Evolutionary conservation across 768 basidiomycete species (phyloP).

Genomic region (Podaxis sp.): DNA sequence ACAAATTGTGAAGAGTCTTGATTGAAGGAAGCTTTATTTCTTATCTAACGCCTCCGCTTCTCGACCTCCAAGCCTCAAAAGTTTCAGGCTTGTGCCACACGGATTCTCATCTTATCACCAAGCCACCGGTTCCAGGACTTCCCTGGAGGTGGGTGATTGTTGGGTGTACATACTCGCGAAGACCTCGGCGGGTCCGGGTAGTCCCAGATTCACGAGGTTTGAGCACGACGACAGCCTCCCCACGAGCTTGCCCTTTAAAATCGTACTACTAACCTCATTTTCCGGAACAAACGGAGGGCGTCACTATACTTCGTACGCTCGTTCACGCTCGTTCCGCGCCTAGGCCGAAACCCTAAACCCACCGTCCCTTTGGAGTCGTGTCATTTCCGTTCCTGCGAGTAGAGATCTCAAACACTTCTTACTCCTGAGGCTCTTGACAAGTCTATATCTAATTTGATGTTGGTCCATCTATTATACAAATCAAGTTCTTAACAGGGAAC

Average conservation of each 20-base stretch:
- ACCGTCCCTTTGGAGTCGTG: background rate
- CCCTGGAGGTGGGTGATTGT: background rate
- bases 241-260: background rate
- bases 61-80: background rate
- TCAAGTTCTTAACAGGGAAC: background rate
- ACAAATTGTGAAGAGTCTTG: background rate
- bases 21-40: background rate
- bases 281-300: background rate
- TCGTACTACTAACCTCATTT: background rate
- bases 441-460: background rate
- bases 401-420: background rate
- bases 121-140: background rate
- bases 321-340: background rate
- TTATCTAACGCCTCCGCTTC: slow-evolving; percentile 3
- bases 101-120: background rate
- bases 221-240: background rate
- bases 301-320: background rate
- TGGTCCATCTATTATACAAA: background rate
- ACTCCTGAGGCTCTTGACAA: background rate
- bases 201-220: background rate
- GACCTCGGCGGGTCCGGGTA: background rate
- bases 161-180: background rate
- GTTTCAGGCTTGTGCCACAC: background rate
- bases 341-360: background rate
- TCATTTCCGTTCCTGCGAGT: slow-evolving; percentile 1